Evolutionary conservation across 2,329 filamentous ascomycete genomes (phyloP), one percentile per base, ranked within the genome.

Genomic region (Botryotinia globosa): DNA sequence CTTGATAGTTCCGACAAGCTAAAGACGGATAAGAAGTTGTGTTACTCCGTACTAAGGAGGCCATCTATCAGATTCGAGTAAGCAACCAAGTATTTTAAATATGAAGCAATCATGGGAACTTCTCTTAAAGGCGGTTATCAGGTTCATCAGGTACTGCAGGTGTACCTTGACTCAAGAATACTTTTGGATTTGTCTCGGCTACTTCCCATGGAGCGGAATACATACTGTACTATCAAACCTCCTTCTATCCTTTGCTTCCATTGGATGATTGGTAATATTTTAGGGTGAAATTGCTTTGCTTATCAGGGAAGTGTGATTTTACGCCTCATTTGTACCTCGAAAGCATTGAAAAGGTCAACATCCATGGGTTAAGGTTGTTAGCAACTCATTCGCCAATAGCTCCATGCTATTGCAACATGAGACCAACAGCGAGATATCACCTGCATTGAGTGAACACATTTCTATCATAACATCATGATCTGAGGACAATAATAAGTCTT

Each of bases 321-420:
- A 29, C 45, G 64, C 64, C 48, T 67, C 64, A 54, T 16, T 29
- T 54, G 45, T 39, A 54, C 64, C 29, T 54, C 62, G 56, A 67
- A 54, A 67, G 34, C 48, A 56, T 22, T 20, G 51, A 14, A 22
- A 22, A 37, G 22, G 48, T 3, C 25, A 22, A 29, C 64, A n/a
- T n/a, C n/a, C n/a, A 34, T 48, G 39, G 62, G n/a, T 48, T n/a
- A n/a, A n/a, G n/a, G n/a, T 48, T 32, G 45, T 56, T 16, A 39
- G 25, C 64, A 29, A 29, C 20, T 29, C 45, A 29, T 22, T 67
- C 10, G 32, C 39, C n/a, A 29, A 54, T 14, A 48, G 44, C 20
- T 25, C 61, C 37, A 22, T 45, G 39, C 14, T 62, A 9, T 63
- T 44, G 37, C 61, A 44, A 32, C 63, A 51, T 51, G 20, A 65